These are phyloP conservation scores for Ajuga chamaepitys DNA, from an alignment of 257 asterid genomes.

Conservation along the genomic window DNA sequence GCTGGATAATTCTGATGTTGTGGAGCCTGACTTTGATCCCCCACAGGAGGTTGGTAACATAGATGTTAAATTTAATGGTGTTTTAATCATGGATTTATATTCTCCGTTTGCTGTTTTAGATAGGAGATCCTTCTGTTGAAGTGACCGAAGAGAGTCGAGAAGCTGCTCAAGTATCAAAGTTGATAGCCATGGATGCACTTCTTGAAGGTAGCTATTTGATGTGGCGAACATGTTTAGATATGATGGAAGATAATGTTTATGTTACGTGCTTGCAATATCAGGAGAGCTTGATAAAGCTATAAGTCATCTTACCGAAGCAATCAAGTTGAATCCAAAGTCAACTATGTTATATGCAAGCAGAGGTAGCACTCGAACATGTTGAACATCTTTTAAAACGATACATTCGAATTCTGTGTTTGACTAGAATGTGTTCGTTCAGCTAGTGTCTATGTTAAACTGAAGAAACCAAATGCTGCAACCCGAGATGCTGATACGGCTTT, in stretches of 20 bases:
- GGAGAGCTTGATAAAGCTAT: constrained; percentile 48
- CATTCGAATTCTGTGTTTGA: neutral
- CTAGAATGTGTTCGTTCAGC: constrained; percentile 29
- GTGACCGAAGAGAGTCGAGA: constrained; percentile 47
- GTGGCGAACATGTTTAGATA: neutral
- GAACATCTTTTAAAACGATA: neutral
- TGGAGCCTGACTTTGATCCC: constrained; percentile 56
- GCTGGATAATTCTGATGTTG: constrained; percentile 41
- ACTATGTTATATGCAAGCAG: constrained; percentile 50
- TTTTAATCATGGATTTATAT: neutral
- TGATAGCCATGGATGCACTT: constrained; percentile 47
- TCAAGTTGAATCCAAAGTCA: constrained; percentile 48
- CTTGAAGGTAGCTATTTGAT: constrained; percentile 45
- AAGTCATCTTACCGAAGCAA: constrained; percentile 43
- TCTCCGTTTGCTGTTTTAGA: constrained; percentile 27
- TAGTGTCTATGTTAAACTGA: constrained; percentile 46
- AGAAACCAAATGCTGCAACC: constrained; percentile 74
- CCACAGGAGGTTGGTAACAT: constrained; percentile 36
- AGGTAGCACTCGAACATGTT: constrained; percentile 32
- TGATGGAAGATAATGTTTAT: neutral
- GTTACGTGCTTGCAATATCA: constrained; percentile 15
- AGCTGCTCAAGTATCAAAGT: constrained; percentile 40
- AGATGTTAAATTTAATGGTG: neutral
- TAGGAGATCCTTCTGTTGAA: constrained; percentile 49
- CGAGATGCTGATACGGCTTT: constrained; percentile 73